Conservation (phyloP, 495 filamentous ascomycete species). For the Penicillium verhagenii region DNA sequence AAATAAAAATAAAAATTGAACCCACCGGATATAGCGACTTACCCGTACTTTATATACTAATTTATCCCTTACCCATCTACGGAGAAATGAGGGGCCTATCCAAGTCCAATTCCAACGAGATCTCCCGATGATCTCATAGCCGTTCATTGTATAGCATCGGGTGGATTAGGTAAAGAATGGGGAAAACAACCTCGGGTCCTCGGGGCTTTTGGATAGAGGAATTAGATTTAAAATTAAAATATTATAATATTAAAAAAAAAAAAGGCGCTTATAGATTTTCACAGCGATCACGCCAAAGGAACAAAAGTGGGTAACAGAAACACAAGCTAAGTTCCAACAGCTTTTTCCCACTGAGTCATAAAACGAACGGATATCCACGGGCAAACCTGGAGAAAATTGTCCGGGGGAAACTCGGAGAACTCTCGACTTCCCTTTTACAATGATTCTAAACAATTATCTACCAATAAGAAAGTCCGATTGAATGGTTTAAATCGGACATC, state of each 20-base stretch:
- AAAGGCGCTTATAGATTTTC: no score
- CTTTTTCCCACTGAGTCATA: background rate
- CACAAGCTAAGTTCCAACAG: no score
- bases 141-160: slow-evolving; percentile 13
- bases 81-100: background rate
- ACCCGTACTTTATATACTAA: background rate
- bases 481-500: no score
- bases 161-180: slow-evolving; percentile 21
- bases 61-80: no score
- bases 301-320: background rate
- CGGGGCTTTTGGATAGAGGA: slow-evolving; percentile 4
- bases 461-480: no score
- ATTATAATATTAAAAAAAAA: no score
- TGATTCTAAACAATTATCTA: no score
- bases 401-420: slow-evolving; percentile 31
- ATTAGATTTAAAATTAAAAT: background rate
- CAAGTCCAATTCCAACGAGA: slow-evolving; percentile 9
- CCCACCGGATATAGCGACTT: no score
- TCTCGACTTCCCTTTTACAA: no score
- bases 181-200: slow-evolving; percentile 25
- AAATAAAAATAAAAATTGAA: no score
- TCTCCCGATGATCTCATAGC: slow-evolving; percentile 20
- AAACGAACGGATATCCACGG: slow-evolving; percentile 23
- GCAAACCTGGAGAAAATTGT: slow-evolving; percentile 7
- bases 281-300: background rate